Conservation (phyloP, 169 alveolate species). For the Plasmodium ovale region DNA sequence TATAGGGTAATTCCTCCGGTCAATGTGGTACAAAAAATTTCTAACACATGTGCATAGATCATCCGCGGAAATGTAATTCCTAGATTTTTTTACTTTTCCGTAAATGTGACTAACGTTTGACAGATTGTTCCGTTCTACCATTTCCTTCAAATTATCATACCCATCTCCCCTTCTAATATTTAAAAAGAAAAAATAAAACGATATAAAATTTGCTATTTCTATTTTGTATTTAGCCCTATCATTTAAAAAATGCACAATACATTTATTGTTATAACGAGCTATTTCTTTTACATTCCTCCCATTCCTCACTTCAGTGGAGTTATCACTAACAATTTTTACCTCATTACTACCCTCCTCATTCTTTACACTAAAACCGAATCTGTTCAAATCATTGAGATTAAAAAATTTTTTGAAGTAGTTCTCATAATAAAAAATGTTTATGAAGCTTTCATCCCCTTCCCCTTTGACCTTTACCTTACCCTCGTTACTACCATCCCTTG, state of each 20-base stretch:
- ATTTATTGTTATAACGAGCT: conserved; percentile 18
- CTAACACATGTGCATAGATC: conserved; percentile 27
- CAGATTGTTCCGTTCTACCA: background rate
- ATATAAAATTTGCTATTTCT: conserved; percentile 69
- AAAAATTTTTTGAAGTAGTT: conserved; percentile 27
- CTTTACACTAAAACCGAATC: background rate
- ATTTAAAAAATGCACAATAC: conserved; percentile 22
- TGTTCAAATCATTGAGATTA: conserved; percentile 13
- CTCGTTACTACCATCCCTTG: background rate
- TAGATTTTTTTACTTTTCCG: conserved; percentile 16
- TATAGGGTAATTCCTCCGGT: conserved; percentile 32
- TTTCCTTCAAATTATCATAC: background rate
- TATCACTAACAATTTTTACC: background rate
- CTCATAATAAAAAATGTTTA: conserved; percentile 32
- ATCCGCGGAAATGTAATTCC: conserved; percentile 21
- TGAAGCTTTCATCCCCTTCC: background rate
- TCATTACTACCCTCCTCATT: background rate
- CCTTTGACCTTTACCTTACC: background rate
- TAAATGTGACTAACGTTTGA: conserved; percentile 8
- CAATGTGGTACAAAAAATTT: conserved; percentile 59
- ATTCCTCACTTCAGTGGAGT: background rate
- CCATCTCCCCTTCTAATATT: background rate
- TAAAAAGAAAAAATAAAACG: conserved; percentile 55
- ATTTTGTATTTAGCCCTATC: conserved; percentile 23
- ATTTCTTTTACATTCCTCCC: conserved; percentile 16